Conservation (phyloP, 306 rosid genomes). For the Casuarina glauca region DNA sequence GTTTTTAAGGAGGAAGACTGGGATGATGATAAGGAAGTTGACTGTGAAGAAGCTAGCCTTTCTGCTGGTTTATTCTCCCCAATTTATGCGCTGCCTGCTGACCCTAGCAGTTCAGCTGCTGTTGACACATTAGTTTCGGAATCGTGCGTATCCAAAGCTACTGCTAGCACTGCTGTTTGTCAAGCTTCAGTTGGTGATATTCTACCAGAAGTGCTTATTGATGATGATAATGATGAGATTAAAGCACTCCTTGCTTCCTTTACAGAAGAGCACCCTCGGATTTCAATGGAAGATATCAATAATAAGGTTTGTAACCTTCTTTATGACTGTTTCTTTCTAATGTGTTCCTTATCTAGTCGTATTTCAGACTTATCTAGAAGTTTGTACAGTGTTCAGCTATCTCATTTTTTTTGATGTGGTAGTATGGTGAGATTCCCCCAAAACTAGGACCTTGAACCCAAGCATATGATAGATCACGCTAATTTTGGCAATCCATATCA, state of each 20-base stretch:
- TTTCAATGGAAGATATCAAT: slow-evolving; percentile 13
- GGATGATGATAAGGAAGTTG: slow-evolving; percentile 49
- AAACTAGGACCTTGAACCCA: not conserved
- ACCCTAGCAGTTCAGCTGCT: slow-evolving; percentile 20
- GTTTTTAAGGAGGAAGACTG: slow-evolving; percentile 71
- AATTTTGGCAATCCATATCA: not conserved
- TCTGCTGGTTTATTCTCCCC: slow-evolving; percentile 18
- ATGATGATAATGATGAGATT: not conserved
- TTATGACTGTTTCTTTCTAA: not conserved
- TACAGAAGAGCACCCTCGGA: slow-evolving; percentile 9
- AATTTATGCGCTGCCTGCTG: slow-evolving; percentile 14
- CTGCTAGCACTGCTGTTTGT: slow-evolving; percentile 19
- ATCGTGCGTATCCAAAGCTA: slow-evolving; percentile 40
- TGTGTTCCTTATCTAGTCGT: not conserved
- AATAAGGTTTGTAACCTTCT: slow-evolving; percentile 39
- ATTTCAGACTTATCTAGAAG: not conserved
- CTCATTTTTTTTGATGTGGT: not conserved
- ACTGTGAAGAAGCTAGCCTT: slow-evolving; percentile 27
- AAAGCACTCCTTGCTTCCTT: slow-evolving; percentile 15
- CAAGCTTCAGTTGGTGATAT: slow-evolving; percentile 22
- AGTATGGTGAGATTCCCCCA: not conserved
- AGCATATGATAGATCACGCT: not conserved
- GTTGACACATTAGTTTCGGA: slow-evolving; percentile 24
- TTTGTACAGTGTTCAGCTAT: not conserved
- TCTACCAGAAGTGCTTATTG: not conserved